Evolutionary conservation across 768 basidiomycete species (phyloP), one percentile per base, ranked within the genome.

Genomic region (Daedalea quercina): DNA sequence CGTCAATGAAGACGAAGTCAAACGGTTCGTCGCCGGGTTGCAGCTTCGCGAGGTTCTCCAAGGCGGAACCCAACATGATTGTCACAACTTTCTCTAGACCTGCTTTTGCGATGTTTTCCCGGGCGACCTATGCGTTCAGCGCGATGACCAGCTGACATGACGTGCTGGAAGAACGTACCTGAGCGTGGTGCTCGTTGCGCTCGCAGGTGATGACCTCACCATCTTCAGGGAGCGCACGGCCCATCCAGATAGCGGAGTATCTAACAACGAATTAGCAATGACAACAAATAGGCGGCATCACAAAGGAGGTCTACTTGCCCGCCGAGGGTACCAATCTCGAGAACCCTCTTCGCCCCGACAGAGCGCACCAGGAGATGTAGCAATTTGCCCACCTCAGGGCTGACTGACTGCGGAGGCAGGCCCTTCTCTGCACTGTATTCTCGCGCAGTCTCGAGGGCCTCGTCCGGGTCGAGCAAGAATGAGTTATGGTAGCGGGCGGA

Each of bases 1-100:
- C 86, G 65, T 87, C 85, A 55, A 87, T 84, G 71, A 87, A 88
- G 3, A 74, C 73, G 19, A 88, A 65, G 63, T 87, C 85, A 63
- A 84, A 87, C 1, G 74, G 76, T 3, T 67, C 64, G 44, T 40
- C 37, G 11, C 73, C 73, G 7, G 81, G 65, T 9, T 73, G 67
- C 26, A 86, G 65, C 42, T 67, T 71, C 20, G 66, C 67, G 43
- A 87, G 69, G 0, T 76, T 73, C 4, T 81, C 75, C 3, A 68
- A 65, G 1, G 80, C 84, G 28, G 75, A 70, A 0, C 81, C 83
- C 25, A 77, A 64, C 35, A 80, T 69, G 33, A 84, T 65, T 22
- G 73, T 65, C 34, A 79, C 71, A 62, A 79, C 78, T 37, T 63
- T 54, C 6, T 71, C 63, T 8, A 85, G 62, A 1, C 80, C 81